A percentile compares a stretch with the other conserved stretches of the same genome.
phyloP scores from a whole-genome alignment of 176 grass and related monocot species.

The Oryza brachyantha region DNA sequence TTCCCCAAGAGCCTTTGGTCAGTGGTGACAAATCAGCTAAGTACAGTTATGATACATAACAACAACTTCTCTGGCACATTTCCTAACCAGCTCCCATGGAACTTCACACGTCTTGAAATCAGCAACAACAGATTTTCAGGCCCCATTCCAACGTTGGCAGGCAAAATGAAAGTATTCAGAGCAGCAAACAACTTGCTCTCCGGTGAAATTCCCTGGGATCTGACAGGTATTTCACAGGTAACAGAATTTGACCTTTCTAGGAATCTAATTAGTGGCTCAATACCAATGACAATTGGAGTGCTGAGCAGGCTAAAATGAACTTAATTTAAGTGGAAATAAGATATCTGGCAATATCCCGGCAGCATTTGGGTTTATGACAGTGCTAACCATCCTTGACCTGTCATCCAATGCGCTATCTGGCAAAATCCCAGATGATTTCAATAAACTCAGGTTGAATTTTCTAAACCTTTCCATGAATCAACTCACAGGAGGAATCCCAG shows the following conservation, averaged over 20 bases:
- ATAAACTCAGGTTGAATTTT: neutral
- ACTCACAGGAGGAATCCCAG: constrained; percentile 56
- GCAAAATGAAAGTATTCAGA: constrained; percentile 23
- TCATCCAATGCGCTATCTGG: constrained; percentile 46
- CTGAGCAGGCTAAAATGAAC: neutral
- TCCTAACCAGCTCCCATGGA: constrained; percentile 32
- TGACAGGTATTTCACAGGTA: constrained; percentile 32
- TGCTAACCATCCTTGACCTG: constrained; percentile 53
- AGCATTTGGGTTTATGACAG: constrained; percentile 24
- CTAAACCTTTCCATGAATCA: constrained; percentile 64
- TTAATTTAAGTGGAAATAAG: constrained; percentile 58
- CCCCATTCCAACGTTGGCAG: constrained; percentile 30
- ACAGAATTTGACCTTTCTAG: constrained; percentile 23
- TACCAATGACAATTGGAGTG: constrained; percentile 32
- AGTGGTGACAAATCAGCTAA: constrained; percentile 30
- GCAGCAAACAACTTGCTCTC: constrained; percentile 59
- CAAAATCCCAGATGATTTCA: constrained; percentile 40
- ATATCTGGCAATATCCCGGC: constrained; percentile 44
- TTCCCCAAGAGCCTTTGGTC: constrained; percentile 45
- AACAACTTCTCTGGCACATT: constrained; percentile 51
- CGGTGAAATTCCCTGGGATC: constrained; percentile 44
- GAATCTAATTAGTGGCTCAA: constrained; percentile 48
- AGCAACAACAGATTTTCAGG: constrained; percentile 59
- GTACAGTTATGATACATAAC: constrained; percentile 34
- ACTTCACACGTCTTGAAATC: constrained; percentile 49